phyloP scores from a whole-genome alignment of 768 basidiomycete genomes.

The Leccinum boreale region DNA sequence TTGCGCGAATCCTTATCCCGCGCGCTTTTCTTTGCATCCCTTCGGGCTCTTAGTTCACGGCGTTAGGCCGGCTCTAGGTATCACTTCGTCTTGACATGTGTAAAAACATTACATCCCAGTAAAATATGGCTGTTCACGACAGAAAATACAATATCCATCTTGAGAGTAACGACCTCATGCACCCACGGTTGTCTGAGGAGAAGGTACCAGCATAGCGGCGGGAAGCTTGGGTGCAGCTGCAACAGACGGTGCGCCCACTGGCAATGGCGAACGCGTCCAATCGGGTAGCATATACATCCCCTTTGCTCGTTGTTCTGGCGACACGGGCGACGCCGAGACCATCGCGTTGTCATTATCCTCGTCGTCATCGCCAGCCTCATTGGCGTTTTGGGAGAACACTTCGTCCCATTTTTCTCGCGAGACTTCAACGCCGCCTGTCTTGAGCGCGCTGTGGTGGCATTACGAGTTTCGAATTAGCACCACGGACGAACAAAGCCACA shows the following conservation, averaged over 20 bases:
- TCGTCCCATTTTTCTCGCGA: slow-evolving; percentile 86
- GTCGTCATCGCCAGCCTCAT: neutral
- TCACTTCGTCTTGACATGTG: slow-evolving; percentile 3
- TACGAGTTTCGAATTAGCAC: neutral
- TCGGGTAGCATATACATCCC: slow-evolving; percentile 66
- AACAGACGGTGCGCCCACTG: slow-evolving; percentile 64
- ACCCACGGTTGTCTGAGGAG: slow-evolving; percentile 30
- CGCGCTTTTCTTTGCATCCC: neutral
- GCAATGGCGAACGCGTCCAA: slow-evolving; percentile 70
- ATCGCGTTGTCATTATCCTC: slow-evolving; percentile 33
- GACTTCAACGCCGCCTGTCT: slow-evolving; percentile 83
- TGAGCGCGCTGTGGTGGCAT: slow-evolving; percentile 56
- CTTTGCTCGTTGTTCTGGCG: slow-evolving; percentile 29
- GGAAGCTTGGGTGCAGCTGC: slow-evolving; percentile 12
- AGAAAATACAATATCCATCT: slow-evolving; percentile 3
- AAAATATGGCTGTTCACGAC: slow-evolving; percentile 5
- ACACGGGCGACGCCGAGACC: slow-evolving; percentile 6
- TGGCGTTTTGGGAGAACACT: slow-evolving; percentile 40
- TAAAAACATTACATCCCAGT: neutral
- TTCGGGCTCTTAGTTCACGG: neutral
- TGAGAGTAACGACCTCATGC: slow-evolving; percentile 24
- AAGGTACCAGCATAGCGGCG: neutral
- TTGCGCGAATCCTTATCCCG: neutral
- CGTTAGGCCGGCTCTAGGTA: slow-evolving; percentile 8
- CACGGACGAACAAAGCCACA: neutral